phyloP scores from a whole-genome alignment of 257 asterid genomes.

The Prunella vulgaris region DNA sequence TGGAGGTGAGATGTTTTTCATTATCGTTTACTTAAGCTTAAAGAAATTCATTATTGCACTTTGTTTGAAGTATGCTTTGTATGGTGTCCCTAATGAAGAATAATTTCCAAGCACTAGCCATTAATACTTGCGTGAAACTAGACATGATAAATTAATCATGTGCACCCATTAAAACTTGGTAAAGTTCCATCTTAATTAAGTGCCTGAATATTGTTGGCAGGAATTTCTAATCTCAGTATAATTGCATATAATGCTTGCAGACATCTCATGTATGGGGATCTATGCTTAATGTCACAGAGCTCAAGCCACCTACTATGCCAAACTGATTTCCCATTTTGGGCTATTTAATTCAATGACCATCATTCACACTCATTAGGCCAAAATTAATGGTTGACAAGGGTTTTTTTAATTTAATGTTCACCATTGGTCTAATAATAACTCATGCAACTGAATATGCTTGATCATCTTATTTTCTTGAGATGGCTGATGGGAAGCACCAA shows the following conservation, averaged over 20 bases:
- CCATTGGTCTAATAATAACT: constrained; percentile 8
- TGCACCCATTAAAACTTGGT: constrained; percentile 5
- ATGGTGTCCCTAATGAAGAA: constrained; percentile 1
- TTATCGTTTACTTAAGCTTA: neutral
- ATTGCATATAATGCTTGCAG: constrained; percentile 2
- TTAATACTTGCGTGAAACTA: neutral
- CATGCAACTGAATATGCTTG: neutral
- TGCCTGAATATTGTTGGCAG: neutral
- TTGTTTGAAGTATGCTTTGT: neutral
- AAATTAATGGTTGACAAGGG: constrained; percentile 3
- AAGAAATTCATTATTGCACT: neutral
- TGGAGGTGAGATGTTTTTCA: constrained; percentile 54
- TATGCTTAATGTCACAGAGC: neutral
- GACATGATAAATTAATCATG: neutral
- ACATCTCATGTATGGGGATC: neutral
- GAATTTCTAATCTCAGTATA: neutral
- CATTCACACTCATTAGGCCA: neutral
- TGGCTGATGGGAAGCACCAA: constrained; percentile 7
- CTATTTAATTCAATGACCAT: neutral
- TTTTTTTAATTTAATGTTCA: neutral
- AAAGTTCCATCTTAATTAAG: constrained; percentile 13
- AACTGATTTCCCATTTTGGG: neutral
- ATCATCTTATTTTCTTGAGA: constrained; percentile 13
- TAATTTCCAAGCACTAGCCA: neutral
- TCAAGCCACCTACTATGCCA: neutral